Conservation (phyloP, 495 filamentous ascomycete species). For the Tuber microsphaerosporum region DNA sequence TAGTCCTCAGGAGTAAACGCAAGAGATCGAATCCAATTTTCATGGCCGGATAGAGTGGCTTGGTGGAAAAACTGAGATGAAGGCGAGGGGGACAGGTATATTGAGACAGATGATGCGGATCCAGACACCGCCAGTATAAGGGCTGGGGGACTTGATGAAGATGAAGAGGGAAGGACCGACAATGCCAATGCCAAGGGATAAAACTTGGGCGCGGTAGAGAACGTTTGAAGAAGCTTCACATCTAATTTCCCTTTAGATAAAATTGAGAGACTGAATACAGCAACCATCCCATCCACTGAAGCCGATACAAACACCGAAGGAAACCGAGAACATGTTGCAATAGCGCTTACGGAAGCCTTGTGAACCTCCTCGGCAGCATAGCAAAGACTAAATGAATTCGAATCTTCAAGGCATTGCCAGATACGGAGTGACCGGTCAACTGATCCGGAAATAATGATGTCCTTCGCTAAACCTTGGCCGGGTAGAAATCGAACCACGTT, state of each 20-base stretch:
- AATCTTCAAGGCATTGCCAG: slow-evolving; percentile 52
- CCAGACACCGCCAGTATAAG: slow-evolving; percentile 73
- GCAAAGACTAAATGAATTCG: slow-evolving; percentile 42
- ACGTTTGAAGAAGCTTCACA: slow-evolving; percentile 57
- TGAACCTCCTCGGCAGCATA: slow-evolving; percentile 55
- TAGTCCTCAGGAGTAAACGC: slow-evolving; percentile 62
- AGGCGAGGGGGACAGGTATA: slow-evolving; percentile 56
- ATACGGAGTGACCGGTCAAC: slow-evolving; percentile 71
- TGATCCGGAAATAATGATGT: slow-evolving; percentile 67
- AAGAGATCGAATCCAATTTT: slow-evolving; percentile 87
- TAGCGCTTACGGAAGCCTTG: slow-evolving; percentile 67
- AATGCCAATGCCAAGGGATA: slow-evolving; percentile 73
- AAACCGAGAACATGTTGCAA: slow-evolving; percentile 48
- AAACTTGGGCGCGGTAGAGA: slow-evolving; percentile 65
- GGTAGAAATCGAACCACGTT: slow-evolving; percentile 76
- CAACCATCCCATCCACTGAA: slow-evolving; percentile 73
- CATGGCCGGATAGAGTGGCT: slow-evolving; percentile 79
- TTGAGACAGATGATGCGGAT: slow-evolving; percentile 67
- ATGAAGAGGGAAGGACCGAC: slow-evolving; percentile 47
- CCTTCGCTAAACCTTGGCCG: slow-evolving; percentile 44
- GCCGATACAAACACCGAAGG: slow-evolving; percentile 51
- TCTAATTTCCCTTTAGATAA: slow-evolving; percentile 40
- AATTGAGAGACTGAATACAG: slow-evolving; percentile 53
- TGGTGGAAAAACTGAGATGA: slow-evolving; percentile 57
- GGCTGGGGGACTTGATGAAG: slow-evolving; percentile 46